A percentile compares a stretch with the other conserved stretches of the same genome.
These are phyloP conservation scores for Termitomyces sp. DNA, from an alignment of 768 basidiomycete genomes.

Conservation along the genomic window DNA sequence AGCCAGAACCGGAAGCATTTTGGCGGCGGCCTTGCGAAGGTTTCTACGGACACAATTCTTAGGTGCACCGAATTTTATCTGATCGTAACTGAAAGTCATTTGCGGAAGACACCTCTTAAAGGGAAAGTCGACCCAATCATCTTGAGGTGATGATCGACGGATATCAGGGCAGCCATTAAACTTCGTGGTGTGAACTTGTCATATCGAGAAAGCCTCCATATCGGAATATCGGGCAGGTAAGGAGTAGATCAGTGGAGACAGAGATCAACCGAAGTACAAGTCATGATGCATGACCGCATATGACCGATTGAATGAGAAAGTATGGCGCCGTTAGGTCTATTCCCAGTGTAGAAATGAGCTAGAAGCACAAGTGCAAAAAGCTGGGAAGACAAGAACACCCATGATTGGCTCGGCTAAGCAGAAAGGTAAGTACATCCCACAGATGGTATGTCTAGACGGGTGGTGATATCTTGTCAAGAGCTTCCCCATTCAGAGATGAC, in stretches of 20 bases:
- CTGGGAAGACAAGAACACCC: background rate
- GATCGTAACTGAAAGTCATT: constrained; percentile 6
- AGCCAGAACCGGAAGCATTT: background rate
- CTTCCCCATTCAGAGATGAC: constrained; percentile 8
- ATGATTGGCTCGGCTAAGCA: background rate
- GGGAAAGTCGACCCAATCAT: constrained; percentile 2
- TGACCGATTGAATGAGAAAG: background rate
- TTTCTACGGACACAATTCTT: background rate
- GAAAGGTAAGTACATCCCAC: background rate
- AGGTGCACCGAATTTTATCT: background rate
- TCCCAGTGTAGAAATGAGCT: background rate
- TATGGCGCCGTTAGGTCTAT: background rate
- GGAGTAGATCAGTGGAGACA: constrained; percentile 9
- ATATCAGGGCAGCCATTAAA: constrained; percentile 4
- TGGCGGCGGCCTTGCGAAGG: constrained; percentile 1
- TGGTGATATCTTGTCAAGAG: constrained; percentile 1
- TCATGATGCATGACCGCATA: constrained; percentile 6
- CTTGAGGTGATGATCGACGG: constrained; percentile 1
- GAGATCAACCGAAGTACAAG: constrained; percentile 1
- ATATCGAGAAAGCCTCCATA: constrained; percentile 11
- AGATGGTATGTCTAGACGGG: constrained; percentile 7
- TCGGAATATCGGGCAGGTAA: constrained; percentile 11
- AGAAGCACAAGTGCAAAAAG: background rate
- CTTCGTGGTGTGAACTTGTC: constrained; percentile 15
- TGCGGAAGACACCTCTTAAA: background rate